Evolutionary conservation across 2,329 filamentous ascomycete species (phyloP).

Genomic region (Colletotrichum euphorbiae): DNA sequence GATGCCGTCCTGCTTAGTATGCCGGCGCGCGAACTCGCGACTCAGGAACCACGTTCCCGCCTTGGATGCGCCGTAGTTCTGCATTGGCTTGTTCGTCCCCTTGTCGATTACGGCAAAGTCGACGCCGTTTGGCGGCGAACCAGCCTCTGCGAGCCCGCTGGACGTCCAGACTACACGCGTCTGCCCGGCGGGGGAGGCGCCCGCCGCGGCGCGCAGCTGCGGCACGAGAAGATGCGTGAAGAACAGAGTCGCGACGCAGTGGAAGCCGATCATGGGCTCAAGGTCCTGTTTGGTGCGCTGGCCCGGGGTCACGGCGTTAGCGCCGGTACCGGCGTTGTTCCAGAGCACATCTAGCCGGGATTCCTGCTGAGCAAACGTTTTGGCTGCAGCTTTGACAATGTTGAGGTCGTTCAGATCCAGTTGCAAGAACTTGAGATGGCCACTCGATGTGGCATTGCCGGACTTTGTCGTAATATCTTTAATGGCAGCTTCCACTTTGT

Average conservation of each 20-base stretch:
- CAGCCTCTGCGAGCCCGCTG: constrained; percentile 46
- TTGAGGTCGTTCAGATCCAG: constrained; percentile 56
- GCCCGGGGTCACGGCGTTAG: constrained; percentile 36
- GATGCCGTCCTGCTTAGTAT: constrained; percentile 42
- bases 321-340: constrained; percentile 52
- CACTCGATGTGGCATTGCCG: background rate
- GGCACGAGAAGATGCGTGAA: constrained; percentile 51
- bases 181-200: constrained; percentile 36
- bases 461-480: background rate
- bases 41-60: constrained; percentile 50
- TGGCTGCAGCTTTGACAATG: constrained; percentile 52
- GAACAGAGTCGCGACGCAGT: constrained; percentile 50
- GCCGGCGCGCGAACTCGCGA: constrained; percentile 46
- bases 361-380: constrained; percentile 52
- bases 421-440: constrained; percentile 48
- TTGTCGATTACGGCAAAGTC: constrained; percentile 44
- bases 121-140: constrained; percentile 45
- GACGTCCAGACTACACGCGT: constrained; percentile 49
- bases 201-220: constrained; percentile 47
- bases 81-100: constrained; percentile 42
- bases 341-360: constrained; percentile 55
- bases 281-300: constrained; percentile 47
- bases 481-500: background rate
- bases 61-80: constrained; percentile 51
- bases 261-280: constrained; percentile 49